phyloP scores from a whole-genome alignment of 805 yeast genomes.

The Saccharomyces eubayanus region DNA sequence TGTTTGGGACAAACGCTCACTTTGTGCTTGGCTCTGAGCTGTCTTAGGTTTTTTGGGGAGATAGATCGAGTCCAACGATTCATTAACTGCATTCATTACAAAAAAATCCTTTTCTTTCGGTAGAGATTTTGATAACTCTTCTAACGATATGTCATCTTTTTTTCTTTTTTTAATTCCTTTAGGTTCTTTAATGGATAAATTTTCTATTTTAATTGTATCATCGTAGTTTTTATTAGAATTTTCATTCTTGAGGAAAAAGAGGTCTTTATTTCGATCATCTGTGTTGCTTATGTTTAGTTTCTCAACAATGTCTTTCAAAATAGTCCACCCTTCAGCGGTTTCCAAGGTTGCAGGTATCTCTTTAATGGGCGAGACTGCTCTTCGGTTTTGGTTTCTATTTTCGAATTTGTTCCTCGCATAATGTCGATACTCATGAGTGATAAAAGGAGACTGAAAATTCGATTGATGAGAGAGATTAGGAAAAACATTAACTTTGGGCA shows the following conservation, averaged over 20 bases:
- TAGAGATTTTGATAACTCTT: not conserved
- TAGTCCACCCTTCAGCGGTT: conserved; percentile 13
- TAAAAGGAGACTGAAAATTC: conserved; percentile 10
- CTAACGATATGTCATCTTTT: not conserved
- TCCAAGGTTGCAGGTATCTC: conserved; percentile 13
- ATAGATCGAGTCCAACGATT: conserved; percentile 9
- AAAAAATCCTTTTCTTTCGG: conserved; percentile 14
- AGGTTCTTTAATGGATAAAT: conserved; percentile 7
- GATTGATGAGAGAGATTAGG: not conserved
- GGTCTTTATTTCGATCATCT: conserved; percentile 1
- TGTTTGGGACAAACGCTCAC: not conserved
- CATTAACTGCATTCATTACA: conserved; percentile 18
- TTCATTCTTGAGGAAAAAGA: not conserved
- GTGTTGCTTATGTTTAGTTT: conserved; percentile 4
- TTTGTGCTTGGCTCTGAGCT: not conserved
- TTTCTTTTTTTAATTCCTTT: conserved; percentile 6
- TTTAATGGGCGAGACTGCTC: conserved; percentile 23
- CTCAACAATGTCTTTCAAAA: conserved; percentile 12
- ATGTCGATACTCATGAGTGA: conserved; percentile 14
- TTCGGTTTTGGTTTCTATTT: conserved; percentile 9
- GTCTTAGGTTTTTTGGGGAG: not conserved
- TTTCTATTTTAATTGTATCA: not conserved
- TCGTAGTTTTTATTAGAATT: not conserved
- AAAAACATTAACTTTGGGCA: conserved; percentile 5
- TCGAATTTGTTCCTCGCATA: conserved; percentile 19